Conservation (phyloP, 192 early-diverging fungal genomes). For the Coemansia sp. region DNA sequence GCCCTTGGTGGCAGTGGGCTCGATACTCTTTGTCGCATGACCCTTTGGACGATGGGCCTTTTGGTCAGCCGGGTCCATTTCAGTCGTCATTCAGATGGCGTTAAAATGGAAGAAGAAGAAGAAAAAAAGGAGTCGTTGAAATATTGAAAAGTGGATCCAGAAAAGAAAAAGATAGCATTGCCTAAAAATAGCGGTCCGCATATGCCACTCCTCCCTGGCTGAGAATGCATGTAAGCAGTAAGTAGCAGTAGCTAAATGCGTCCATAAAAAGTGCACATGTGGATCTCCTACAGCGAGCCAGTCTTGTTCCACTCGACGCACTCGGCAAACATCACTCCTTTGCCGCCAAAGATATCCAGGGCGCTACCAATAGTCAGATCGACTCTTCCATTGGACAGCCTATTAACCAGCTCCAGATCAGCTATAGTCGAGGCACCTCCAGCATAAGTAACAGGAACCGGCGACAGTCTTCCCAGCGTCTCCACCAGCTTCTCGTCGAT, state of each 20-base stretch:
- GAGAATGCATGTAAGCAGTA: too few relatives aligned
- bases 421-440: constrained; percentile 70
- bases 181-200: not conserved
- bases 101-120: not conserved
- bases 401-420: constrained; percentile 81
- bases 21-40: constrained; percentile 29
- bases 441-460: constrained; percentile 93
- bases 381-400: constrained; percentile 78
- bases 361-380: constrained; percentile 97
- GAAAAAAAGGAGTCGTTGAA: not conserved
- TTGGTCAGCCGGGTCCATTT: constrained; percentile 4
- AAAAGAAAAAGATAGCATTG: not conserved
- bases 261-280: not conserved
- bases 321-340: constrained; percentile 76
- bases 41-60: constrained; percentile 32
- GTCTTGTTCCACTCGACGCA: constrained; percentile 75
- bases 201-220: too few relatives aligned
- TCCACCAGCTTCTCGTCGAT: constrained; percentile 87
- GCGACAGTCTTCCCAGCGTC: constrained; percentile 79
- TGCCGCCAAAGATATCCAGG: constrained; percentile 96
- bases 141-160: not conserved
- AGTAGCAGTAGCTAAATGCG: too few relatives aligned
- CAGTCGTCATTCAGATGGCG: constrained; percentile 5
- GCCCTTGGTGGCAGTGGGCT: not conserved
- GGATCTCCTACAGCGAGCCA: not conserved